These are phyloP conservation scores for Wickerhamiella australiensis DNA, from an alignment of 805 yeast genomes.

Conservation along the genomic window DNA sequence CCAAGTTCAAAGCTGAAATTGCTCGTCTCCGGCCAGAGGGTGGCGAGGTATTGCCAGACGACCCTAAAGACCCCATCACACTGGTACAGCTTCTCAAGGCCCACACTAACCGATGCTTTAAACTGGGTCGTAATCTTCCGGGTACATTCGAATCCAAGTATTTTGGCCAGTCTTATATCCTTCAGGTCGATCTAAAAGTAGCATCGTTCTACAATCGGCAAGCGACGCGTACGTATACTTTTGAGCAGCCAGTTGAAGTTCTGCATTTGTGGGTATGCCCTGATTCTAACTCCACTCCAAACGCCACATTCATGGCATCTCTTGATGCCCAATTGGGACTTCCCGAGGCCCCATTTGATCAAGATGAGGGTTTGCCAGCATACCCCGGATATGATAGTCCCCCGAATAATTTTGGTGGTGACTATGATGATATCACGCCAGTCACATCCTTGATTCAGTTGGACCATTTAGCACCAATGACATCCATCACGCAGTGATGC, in stretches of 20 bases:
- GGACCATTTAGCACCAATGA: background rate
- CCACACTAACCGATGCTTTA: constrained; percentile 1
- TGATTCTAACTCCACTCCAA: background rate
- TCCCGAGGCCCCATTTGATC: background rate
- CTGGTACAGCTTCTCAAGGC: constrained; percentile 6
- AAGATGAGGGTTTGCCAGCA: constrained; percentile 9
- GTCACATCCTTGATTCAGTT: background rate
- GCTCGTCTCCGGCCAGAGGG: constrained; percentile 2
- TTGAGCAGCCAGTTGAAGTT: constrained; percentile 10
- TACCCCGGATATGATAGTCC: constrained; percentile 7
- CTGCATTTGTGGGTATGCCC: constrained; percentile 6
- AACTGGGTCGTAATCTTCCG: background rate
- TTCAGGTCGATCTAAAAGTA: constrained; percentile 7
- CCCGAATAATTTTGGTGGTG: background rate
- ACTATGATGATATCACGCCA: constrained; percentile 6
- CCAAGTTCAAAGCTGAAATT: constrained; percentile 7
- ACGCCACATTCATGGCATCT: constrained; percentile 1
- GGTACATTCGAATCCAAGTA: constrained; percentile 9
- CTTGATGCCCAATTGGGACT: constrained; percentile 7
- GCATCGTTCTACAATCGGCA: constrained; percentile 2
- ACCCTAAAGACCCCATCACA: background rate
- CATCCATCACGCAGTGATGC: background rate
- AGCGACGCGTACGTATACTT: background rate
- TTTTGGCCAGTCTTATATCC: constrained; percentile 4
- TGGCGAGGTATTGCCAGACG: constrained; percentile 6